Base-by-base conservation (phyloP, 345 rosid species). In the Xanthoceras sorbifolium region DNA sequence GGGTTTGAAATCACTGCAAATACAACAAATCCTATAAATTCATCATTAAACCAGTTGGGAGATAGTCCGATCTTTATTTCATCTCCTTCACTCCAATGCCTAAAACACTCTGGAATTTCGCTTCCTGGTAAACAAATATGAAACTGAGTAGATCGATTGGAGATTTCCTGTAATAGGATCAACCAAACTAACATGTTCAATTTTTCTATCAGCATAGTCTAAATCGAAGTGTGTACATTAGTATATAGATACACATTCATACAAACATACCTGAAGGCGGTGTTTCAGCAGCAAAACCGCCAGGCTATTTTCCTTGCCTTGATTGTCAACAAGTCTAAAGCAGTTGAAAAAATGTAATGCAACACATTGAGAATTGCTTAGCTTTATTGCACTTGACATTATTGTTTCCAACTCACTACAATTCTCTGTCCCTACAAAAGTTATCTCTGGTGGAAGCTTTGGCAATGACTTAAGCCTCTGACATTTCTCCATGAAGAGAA, bases 41-140 rank as follows among this genome's bases (percentile, higher is more conserved):
- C 17, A 26, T 52, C 48, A 64, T 74, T 46, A 10, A 66, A 0
- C 62, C 26, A 0, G 52, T 66, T 6, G 8, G 31, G 15, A 75
- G 67, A 66, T 14, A 76, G 0, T 18, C 0, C 4, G 44, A 67
- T 26, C 15, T 25, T 67, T 31, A 57, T 22, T 38, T 66, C 55
- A 26, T 15, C 25, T 20, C 31, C 73, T 3, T 5, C 44, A 1
- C 42, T 67, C 11, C 25, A 64, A 64, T 50, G 5, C 23, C 11
- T 31, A 50, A 77, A 77, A 76, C 80, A 71, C 52, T 71, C 18
- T 34, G 72, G 72, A 48, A 77, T 64, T 32, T 64, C 17, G 22
- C 71, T 71, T 60, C 80, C 76, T 0, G n/a, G n/a, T n/a, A n/a
- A n/a, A n/a, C n/a, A n/a, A n/a, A n/a, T n/a, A n/a, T n/a, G n/a